These are phyloP conservation scores for Zangia roseola DNA, from an alignment of 768 basidiomycete species.

Conservation along the genomic window DNA sequence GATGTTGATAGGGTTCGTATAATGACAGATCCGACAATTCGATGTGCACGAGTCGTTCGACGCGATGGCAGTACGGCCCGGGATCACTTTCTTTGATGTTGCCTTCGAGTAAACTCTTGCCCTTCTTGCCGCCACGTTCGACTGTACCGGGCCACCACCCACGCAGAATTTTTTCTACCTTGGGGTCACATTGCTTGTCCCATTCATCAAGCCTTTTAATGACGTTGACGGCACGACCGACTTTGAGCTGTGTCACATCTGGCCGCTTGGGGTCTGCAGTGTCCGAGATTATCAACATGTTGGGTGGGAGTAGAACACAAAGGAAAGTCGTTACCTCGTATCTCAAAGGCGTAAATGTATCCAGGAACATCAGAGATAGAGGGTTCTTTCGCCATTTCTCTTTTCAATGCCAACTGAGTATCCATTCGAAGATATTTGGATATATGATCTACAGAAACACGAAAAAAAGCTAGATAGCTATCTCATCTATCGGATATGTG, in stretches of 20 bases:
- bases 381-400: constrained; percentile 53
- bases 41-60: constrained; percentile 78
- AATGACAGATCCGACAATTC: constrained; percentile 70
- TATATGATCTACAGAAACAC: constrained; percentile 56
- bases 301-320: background rate
- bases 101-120: constrained; percentile 58
- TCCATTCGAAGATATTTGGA: constrained; percentile 59
- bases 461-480: constrained; percentile 8
- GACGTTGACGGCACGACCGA: constrained; percentile 75
- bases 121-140: constrained; percentile 36
- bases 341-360: constrained; percentile 82
- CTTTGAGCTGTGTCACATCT: constrained; percentile 67
- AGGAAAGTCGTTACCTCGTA: constrained; percentile 54
- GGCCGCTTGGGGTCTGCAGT: constrained; percentile 32
- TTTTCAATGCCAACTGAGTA: constrained; percentile 56
- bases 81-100: constrained; percentile 59
- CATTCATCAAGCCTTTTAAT: constrained; percentile 74
- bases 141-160: constrained; percentile 70
- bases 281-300: constrained; percentile 6
- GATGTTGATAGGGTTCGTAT: constrained; percentile 58
- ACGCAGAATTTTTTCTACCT: constrained; percentile 60
- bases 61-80: constrained; percentile 65
- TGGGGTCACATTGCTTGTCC: constrained; percentile 78
- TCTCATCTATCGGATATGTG: background rate
- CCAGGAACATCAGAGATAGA: constrained; percentile 63